Conservation (phyloP, 202 grass and related monocot species). For the Panicum virgatum region DNA sequence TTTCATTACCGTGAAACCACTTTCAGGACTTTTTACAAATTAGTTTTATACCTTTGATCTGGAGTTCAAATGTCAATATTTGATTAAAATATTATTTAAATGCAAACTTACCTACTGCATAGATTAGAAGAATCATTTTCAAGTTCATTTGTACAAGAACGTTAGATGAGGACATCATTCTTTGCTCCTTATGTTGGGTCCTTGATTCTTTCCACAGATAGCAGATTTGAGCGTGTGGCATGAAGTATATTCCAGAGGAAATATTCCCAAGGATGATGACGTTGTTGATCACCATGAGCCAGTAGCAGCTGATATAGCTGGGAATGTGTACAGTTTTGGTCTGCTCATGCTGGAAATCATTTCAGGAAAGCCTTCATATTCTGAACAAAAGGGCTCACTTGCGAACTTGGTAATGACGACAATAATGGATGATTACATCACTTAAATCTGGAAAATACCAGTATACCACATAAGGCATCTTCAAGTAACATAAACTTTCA, state of each 20-base stretch:
- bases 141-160: not conserved
- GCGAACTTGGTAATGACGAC: slow-evolving; percentile 63
- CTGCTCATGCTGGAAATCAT: slow-evolving; percentile 88
- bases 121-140: not conserved
- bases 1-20: slow-evolving; percentile 7
- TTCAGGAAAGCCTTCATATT: slow-evolving; percentile 75
- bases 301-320: slow-evolving; percentile 63
- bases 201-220: slow-evolving; percentile 53
- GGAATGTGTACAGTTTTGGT: slow-evolving; percentile 90
- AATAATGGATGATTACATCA: slow-evolving; percentile 8
- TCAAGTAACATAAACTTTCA: slow-evolving; percentile 19
- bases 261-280: slow-evolving; percentile 56
- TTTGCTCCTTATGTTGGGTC: slow-evolving; percentile 27
- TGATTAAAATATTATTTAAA: not conserved
- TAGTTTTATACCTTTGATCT: slow-evolving; percentile 7
- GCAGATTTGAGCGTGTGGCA: slow-evolving; percentile 84
- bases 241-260: slow-evolving; percentile 59
- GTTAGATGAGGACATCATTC: slow-evolving; percentile 3
- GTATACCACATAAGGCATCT: slow-evolving; percentile 22
- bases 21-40: slow-evolving; percentile 14
- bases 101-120: not conserved
- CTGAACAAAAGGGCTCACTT: slow-evolving; percentile 67
- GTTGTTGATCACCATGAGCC: slow-evolving; percentile 44
- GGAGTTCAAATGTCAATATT: slow-evolving; percentile 8
- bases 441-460: slow-evolving; percentile 1